These are phyloP conservation scores for Cyberlindnera subsufficiens DNA, from an alignment of 805 yeast genomes.

Conservation along the genomic window DNA sequence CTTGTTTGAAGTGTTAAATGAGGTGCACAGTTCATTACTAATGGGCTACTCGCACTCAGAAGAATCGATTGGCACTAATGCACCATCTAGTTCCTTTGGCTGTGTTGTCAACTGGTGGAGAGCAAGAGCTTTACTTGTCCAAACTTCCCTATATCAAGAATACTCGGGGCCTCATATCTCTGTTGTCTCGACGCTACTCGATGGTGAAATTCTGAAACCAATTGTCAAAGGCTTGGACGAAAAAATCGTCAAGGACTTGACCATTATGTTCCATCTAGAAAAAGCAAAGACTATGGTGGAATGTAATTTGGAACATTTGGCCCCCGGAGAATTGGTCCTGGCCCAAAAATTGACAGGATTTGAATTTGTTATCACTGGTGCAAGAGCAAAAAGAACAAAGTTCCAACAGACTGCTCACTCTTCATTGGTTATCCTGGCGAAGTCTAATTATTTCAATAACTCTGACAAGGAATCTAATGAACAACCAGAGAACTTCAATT, in stretches of 20 bases:
- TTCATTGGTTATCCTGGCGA: constrained; percentile 72
- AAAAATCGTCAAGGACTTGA: constrained; percentile 31
- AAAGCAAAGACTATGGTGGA: constrained; percentile 57
- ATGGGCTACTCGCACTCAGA: constrained; percentile 20
- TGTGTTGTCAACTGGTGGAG: constrained; percentile 73
- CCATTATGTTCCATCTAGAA: constrained; percentile 56
- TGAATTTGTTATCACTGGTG: constrained; percentile 71
- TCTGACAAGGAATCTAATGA: constrained; percentile 28
- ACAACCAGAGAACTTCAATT: constrained; percentile 50
- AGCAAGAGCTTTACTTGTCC: constrained; percentile 59
- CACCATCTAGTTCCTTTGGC: constrained; percentile 10
- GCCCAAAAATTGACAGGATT: constrained; percentile 57
- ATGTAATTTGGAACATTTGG: constrained; percentile 57
- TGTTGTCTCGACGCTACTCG: constrained; percentile 29
- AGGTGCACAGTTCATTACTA: constrained; percentile 25
- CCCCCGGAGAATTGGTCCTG: constrained; percentile 46
- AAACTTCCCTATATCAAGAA: constrained; percentile 59
- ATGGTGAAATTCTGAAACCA: constrained; percentile 15
- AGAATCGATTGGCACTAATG: constrained; percentile 22
- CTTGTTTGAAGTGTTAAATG: constrained; percentile 36
- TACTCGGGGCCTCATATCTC: constrained; percentile 42
- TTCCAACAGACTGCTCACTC: constrained; percentile 70
- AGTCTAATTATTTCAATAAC: constrained; percentile 27
- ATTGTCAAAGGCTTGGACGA: constrained; percentile 22
- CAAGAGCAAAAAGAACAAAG: constrained; percentile 82